Conservation (phyloP, 768 basidiomycete genomes). For the Porpolomopsis calyptriformis region DNA sequence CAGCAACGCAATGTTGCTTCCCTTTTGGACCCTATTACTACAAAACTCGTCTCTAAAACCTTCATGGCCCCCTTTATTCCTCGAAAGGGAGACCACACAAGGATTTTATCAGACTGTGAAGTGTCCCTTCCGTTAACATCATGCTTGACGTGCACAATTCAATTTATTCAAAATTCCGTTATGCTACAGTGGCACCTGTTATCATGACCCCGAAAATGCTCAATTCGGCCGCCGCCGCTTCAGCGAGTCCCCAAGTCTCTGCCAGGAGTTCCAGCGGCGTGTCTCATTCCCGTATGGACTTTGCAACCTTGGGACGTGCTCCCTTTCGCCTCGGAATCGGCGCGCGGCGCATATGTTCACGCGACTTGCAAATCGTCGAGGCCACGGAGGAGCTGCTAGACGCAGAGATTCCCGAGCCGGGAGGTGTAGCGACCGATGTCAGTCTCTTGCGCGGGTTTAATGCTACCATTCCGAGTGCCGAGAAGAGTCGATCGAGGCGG, state of each 20-base stretch:
- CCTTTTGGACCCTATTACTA: too few relatives aligned
- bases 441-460: constrained; percentile 86
- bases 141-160: constrained; percentile 5
- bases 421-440: constrained; percentile 59
- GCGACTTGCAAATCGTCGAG: constrained; percentile 76
- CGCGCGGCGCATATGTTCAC: constrained; percentile 62
- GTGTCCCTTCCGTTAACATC: constrained; percentile 7
- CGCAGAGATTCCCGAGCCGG: constrained; percentile 62
- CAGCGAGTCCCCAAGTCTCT: constrained; percentile 35
- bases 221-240: constrained; percentile 54
- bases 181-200: constrained; percentile 75
- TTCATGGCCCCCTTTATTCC: constrained; percentile 62
- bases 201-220: constrained; percentile 87
- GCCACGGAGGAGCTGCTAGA: constrained; percentile 67
- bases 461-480: constrained; percentile 87
- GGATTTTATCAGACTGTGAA: constrained; percentile 69
- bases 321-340: constrained; percentile 59
- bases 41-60: constrained; percentile 58
- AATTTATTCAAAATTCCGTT: too few relatives aligned
- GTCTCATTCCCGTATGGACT: constrained; percentile 43
- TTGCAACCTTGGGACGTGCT: constrained; percentile 71
- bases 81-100: constrained; percentile 58
- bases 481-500: constrained; percentile 63
- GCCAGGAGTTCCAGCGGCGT: constrained; percentile 20
- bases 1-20: too few relatives aligned